A percentile compares a stretch with the other conserved stretches of the same genome.
phyloP scores from a whole-genome alignment of 1,139 yeast species.

The Arxiozyma slooffiae region DNA sequence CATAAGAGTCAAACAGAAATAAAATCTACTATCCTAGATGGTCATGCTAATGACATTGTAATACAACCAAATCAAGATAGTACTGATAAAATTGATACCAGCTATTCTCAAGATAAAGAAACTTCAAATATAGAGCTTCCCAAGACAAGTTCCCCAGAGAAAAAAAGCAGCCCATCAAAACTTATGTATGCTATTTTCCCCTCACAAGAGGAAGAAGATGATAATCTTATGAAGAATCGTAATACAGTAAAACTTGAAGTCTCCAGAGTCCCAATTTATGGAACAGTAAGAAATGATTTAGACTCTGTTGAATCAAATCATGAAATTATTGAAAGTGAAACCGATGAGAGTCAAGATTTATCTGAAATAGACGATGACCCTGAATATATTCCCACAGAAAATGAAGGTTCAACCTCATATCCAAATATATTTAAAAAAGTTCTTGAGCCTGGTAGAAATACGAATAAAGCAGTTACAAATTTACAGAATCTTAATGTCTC shows the following conservation, averaged over 20 bases:
- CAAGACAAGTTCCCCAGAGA: slow-evolving; percentile 18
- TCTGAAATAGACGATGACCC: slow-evolving; percentile 22
- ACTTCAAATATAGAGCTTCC: slow-evolving; percentile 12
- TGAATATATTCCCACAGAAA: background rate
- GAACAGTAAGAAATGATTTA: background rate
- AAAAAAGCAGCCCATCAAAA: slow-evolving; percentile 1
- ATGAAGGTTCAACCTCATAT: background rate
- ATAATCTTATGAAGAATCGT: background rate
- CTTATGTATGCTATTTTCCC: background rate
- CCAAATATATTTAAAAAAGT: background rate
- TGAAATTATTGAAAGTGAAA: slow-evolving; percentile 18
- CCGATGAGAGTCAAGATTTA: slow-evolving; percentile 26
- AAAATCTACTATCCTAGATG: background rate
- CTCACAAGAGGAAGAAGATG: background rate
- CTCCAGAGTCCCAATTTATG: slow-evolving; percentile 11
- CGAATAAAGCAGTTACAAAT: background rate
- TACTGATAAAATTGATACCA: background rate
- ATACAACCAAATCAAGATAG: background rate
- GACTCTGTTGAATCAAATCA: background rate
- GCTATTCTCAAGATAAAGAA: background rate
- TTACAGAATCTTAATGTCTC: background rate
- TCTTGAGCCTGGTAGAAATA: background rate
- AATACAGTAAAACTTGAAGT: slow-evolving; percentile 7
- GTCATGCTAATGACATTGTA: background rate
- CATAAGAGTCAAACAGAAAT: background rate